Evolutionary conservation across 768 basidiomycete genomes (phyloP).

Genomic region (Termitomyces heimii): DNA sequence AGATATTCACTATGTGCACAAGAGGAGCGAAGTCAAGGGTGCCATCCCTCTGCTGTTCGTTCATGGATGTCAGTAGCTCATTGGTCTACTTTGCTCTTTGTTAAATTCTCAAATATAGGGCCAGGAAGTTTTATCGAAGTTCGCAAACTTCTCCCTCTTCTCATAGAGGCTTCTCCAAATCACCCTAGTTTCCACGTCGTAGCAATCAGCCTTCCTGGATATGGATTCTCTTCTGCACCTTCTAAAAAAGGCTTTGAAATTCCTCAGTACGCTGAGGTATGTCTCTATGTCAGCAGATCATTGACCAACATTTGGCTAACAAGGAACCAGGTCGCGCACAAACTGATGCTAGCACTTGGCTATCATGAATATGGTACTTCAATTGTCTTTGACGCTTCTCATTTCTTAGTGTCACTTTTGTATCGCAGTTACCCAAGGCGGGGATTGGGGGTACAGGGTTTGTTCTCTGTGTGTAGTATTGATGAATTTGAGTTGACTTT

Average conservation of each 20-base stretch:
- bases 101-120: conserved; percentile 32
- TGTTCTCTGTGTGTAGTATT: not conserved
- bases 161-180: conserved; percentile 35
- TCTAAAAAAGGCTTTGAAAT: conserved; percentile 45
- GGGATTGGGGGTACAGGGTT: conserved; percentile 40
- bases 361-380: conserved; percentile 39
- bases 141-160: conserved; percentile 48
- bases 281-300: not conserved
- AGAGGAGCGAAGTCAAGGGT: conserved; percentile 33
- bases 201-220: conserved; percentile 52
- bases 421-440: conserved; percentile 38
- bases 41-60: conserved; percentile 42
- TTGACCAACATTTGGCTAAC: not conserved
- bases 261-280: conserved; percentile 49
- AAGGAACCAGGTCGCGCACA: conserved; percentile 33
- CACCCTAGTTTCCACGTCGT: conserved; percentile 63
- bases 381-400: too few relatives aligned
- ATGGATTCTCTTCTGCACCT: conserved; percentile 54
- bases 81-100: not conserved
- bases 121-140: conserved; percentile 58
- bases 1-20: conserved; percentile 54
- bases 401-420: not conserved
- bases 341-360: conserved; percentile 43
- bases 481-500: not conserved
- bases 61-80: conserved; percentile 41